Evolutionary conservation across 495 filamentous ascomycete genomes (phyloP).

Genomic region (Lindgomyces ingoldianus): DNA sequence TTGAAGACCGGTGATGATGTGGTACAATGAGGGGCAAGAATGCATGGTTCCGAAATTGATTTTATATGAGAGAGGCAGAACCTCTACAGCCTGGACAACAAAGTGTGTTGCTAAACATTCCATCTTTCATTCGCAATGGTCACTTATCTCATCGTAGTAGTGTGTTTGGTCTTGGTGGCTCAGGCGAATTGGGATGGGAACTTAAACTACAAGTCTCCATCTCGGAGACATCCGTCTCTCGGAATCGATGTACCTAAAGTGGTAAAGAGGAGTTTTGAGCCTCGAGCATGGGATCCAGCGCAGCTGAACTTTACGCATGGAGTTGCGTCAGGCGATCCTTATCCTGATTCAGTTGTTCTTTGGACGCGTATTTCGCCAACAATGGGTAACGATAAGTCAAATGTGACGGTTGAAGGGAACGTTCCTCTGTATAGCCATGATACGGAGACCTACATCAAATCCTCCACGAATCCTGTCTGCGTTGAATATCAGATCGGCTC

Average conservation of each 20-base stretch:
- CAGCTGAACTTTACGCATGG: conserved; percentile 67
- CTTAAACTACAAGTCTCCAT: conserved; percentile 62
- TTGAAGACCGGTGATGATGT: conserved; percentile 8
- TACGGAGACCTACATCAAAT: conserved; percentile 53
- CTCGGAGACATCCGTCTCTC: conserved; percentile 56
- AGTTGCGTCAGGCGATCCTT: conserved; percentile 68
- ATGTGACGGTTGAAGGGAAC: conserved; percentile 56
- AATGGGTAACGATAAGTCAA: conserved; percentile 54
- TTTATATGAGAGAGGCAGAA: conserved; percentile 1
- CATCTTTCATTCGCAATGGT: not conserved
- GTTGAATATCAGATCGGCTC: conserved; percentile 56
- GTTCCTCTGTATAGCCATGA: conserved; percentile 61
- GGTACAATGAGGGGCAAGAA: not conserved
- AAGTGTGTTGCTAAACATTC: not conserved
- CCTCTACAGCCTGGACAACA: not conserved
- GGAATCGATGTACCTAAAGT: conserved; percentile 55
- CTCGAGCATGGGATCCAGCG: conserved; percentile 47
- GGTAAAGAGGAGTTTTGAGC: conserved; percentile 47
- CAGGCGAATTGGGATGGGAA: conserved; percentile 46
- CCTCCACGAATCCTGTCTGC: conserved; percentile 59
- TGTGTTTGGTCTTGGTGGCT: conserved; percentile 2
- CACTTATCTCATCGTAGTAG: not conserved
- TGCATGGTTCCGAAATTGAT: not conserved
- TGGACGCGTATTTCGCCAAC: conserved; percentile 66
- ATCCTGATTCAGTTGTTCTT: conserved; percentile 62